A percentile compares a stretch with the other conserved stretches of the same genome.
These are phyloP conservation scores for Leptodermis oblonga DNA, from an alignment of 257 asterid genomes.

Conservation along the genomic window DNA sequence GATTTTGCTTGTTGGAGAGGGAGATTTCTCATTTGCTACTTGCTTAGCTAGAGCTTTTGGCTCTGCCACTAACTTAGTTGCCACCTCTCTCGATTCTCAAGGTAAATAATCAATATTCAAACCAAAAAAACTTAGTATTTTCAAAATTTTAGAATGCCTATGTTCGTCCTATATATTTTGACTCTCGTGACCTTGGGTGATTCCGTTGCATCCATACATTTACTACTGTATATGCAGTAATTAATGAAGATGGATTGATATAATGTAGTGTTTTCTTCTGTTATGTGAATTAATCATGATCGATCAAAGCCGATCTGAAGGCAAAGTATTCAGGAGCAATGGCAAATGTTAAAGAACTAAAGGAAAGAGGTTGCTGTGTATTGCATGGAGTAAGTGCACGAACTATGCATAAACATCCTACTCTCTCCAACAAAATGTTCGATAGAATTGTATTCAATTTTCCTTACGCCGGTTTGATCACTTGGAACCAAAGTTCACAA, in stretches of 20 bases:
- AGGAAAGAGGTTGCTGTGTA: conserved; percentile 13
- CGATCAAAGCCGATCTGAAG: too few relatives aligned
- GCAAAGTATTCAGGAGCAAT: conserved; percentile 24
- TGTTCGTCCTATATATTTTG: too few relatives aligned
- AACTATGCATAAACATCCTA: conserved; percentile 17
- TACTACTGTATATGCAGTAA: too few relatives aligned
- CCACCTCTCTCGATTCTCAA: conserved; percentile 20
- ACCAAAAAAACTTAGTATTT: too few relatives aligned
- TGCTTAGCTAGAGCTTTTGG: conserved; percentile 20
- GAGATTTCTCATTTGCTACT: conserved; percentile 21
- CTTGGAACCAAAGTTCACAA: background rate
- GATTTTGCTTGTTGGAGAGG: conserved; percentile 26
- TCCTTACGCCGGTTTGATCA: conserved; percentile 34
- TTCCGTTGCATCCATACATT: too few relatives aligned
- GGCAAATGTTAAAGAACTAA: background rate
- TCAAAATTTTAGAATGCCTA: too few relatives aligned
- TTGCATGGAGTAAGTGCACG: conserved; percentile 22
- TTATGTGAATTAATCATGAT: too few relatives aligned
- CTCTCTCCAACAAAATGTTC: background rate
- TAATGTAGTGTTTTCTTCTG: too few relatives aligned
- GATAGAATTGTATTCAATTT: conserved; percentile 42
- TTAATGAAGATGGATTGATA: too few relatives aligned
- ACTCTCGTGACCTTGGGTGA: too few relatives aligned
- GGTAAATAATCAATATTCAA: background rate
- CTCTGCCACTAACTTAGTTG: conserved; percentile 16